A percentile compares a stretch with the other conserved stretches of the same genome.
Evolutionary conservation across 2,329 filamentous ascomycete species (phyloP).

Genomic region (Lachnellula arida): DNA sequence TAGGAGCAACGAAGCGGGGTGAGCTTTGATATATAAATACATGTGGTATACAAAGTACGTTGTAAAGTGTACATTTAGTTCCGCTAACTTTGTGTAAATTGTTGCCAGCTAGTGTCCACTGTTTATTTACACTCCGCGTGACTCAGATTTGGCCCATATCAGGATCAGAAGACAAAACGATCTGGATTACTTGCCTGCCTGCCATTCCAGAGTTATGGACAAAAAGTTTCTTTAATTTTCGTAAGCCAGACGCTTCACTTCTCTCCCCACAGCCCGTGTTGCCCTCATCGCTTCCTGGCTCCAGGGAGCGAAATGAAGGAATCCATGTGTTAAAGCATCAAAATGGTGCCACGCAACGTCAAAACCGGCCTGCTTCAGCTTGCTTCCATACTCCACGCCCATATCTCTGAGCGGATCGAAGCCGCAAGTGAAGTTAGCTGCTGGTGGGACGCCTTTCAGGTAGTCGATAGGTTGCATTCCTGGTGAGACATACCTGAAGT

Average conservation of each 20-base stretch:
- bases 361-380: slow-evolving; percentile 30
- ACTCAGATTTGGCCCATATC: too few species aligned
- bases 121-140: too few species aligned
- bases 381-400: slow-evolving; percentile 30
- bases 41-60: too few species aligned
- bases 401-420: slow-evolving; percentile 33
- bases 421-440: slow-evolving; percentile 30
- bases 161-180: too few species aligned
- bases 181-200: too few species aligned
- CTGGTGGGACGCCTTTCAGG: slow-evolving; percentile 25
- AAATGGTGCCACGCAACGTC: slow-evolving; percentile 19
- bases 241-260: not conserved
- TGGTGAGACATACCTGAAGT: slow-evolving; percentile 29
- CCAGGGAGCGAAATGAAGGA: slow-evolving; percentile 32
- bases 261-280: not conserved
- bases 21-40: too few species aligned
- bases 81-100: too few species aligned
- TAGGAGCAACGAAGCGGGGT: too few species aligned
- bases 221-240: not conserved
- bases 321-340: slow-evolving; percentile 23
- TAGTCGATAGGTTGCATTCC: slow-evolving; percentile 27
- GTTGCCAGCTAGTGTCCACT: too few species aligned
- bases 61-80: too few species aligned
- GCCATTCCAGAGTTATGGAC: too few species aligned
- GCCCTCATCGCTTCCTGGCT: slow-evolving; percentile 23